Conservation (phyloP, 805 yeast species). For the Candida chilensis region DNA sequence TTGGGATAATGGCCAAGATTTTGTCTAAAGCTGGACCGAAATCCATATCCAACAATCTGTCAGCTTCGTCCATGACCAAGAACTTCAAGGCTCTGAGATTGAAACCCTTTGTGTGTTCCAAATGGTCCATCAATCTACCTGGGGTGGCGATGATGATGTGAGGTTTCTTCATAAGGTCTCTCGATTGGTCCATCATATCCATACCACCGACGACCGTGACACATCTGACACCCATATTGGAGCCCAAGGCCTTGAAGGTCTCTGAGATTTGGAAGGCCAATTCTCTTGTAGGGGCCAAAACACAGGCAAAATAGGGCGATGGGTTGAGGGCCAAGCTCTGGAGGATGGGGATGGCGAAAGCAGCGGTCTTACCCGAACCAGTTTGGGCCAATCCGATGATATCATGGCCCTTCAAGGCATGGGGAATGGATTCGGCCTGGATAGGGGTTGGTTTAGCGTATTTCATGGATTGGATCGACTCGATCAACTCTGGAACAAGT, state of each 20-base stretch:
- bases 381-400: conserved; percentile 96
- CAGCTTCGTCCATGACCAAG: conserved; percentile 96
- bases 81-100: conserved; percentile 68
- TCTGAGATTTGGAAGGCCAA: conserved; percentile 84
- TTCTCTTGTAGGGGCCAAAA: conserved; percentile 81
- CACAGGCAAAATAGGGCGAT: conserved; percentile 80
- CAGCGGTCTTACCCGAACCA: conserved; percentile 98
- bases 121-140: conserved; percentile 86
- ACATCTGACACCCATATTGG: conserved; percentile 85
- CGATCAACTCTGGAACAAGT: conserved; percentile 69
- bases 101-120: conserved; percentile 88
- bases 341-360: conserved; percentile 91
- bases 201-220: conserved; percentile 94
- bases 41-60: conserved; percentile 89
- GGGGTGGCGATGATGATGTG: conserved; percentile 96
- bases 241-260: conserved; percentile 90
- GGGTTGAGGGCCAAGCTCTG: conserved; percentile 89
- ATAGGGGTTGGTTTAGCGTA: conserved; percentile 87
- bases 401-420: conserved; percentile 84
- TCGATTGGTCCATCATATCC: conserved; percentile 97
- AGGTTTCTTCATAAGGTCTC: conserved; percentile 89
- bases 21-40: conserved; percentile 92
- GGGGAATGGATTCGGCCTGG: conserved; percentile 86
- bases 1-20: conserved; percentile 76
- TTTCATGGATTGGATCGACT: conserved; percentile 68